phyloP scores from a whole-genome alignment of 2,329 filamentous ascomycete genomes.

The Xylaria sp. region DNA sequence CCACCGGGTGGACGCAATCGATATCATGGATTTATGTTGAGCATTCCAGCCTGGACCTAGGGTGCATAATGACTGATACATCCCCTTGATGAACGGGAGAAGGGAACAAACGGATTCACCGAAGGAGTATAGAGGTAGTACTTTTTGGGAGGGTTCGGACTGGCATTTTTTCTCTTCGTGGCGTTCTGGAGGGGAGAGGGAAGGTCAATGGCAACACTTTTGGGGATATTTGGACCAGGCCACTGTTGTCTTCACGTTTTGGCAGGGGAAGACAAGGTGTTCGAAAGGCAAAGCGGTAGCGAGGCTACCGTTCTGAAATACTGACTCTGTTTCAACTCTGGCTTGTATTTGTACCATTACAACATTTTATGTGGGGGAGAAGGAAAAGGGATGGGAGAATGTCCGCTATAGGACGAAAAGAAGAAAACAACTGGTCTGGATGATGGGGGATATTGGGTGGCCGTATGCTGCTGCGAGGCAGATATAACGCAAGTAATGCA shows the following conservation, averaged over 20 bases:
- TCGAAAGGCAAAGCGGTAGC: slow-evolving; percentile 4
- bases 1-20: slow-evolving; percentile 28
- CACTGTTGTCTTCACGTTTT: too few species aligned
- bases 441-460: not conserved
- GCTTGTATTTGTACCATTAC: slow-evolving; percentile 20
- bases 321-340: not conserved
- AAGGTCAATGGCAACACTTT: slow-evolving; percentile 3
- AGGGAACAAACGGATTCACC: slow-evolving; percentile 6
- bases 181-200: slow-evolving; percentile 19
- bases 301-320: slow-evolving; percentile 3
- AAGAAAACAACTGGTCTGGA: not conserved
- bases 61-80: slow-evolving; percentile 19
- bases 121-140: slow-evolving; percentile 25
- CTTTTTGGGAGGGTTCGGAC: slow-evolving; percentile 15
- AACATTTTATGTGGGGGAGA: slow-evolving; percentile 12
- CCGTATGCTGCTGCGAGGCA: too few species aligned
- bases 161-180: slow-evolving; percentile 11
- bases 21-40: slow-evolving; percentile 32
- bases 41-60: slow-evolving; percentile 20
- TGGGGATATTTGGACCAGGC: not conserved
- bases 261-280: not conserved
- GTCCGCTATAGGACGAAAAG: slow-evolving; percentile 2
- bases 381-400: slow-evolving; percentile 18
- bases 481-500: too few species aligned
- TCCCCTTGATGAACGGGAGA: slow-evolving; percentile 1